Evolutionary conservation across 345 rosid genomes (phyloP).

Genomic region (Atalantia buxifolia): DNA sequence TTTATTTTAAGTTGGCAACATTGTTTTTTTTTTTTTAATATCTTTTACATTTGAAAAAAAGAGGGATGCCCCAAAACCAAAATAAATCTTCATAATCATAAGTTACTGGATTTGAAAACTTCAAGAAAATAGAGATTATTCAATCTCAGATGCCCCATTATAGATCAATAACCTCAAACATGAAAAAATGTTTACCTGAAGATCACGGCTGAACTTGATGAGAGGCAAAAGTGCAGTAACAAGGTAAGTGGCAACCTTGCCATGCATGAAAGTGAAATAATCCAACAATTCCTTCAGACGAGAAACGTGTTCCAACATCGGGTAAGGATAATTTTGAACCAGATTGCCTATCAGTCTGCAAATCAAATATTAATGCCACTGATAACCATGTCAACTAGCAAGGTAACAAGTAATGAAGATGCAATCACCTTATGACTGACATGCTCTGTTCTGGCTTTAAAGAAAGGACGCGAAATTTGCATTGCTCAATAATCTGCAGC

Average conservation of each 20-base stretch:
- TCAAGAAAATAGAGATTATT: neutral
- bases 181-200: slow-evolving; percentile 49
- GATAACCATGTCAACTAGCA: slow-evolving; percentile 1
- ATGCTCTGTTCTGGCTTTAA: slow-evolving; percentile 61
- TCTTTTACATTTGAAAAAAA: too few relatives aligned
- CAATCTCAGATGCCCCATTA: neutral
- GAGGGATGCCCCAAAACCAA: neutral
- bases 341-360: slow-evolving; percentile 64
- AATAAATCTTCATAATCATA: neutral
- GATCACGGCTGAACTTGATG: slow-evolving; percentile 58
- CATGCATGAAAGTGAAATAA: slow-evolving; percentile 67
- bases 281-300: slow-evolving; percentile 83
- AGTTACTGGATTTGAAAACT: neutral
- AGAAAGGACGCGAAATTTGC: slow-evolving; percentile 74
- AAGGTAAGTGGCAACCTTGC: slow-evolving; percentile 54
- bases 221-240: slow-evolving; percentile 68
- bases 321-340: slow-evolving; percentile 52
- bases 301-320: slow-evolving; percentile 60
- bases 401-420: neutral
- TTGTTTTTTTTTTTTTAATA: too few relatives aligned
- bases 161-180: neutral
- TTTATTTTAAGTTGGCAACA: neutral
- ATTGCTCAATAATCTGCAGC: slow-evolving; percentile 78
- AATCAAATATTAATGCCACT: slow-evolving; percentile 16
- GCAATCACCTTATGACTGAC: slow-evolving; percentile 53